Conservation (phyloP, 805 yeast species). For the Wickerhamomyces rabaulensis region DNA sequence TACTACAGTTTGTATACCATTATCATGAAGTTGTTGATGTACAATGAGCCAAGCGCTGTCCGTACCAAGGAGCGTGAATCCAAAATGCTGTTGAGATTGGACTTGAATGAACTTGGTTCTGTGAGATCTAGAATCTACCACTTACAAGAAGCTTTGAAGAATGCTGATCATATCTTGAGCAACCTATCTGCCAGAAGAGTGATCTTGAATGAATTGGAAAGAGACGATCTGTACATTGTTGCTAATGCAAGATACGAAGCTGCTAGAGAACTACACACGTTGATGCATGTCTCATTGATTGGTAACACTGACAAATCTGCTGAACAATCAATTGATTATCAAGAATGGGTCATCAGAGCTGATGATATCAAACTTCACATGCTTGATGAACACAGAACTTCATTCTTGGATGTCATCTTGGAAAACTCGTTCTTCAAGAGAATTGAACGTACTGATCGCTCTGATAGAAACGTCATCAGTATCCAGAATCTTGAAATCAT, state of each 20-base stretch:
- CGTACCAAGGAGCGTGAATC: constrained; percentile 53
- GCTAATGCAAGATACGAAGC: constrained; percentile 32
- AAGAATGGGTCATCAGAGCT: constrained; percentile 61
- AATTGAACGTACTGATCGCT: constrained; percentile 58
- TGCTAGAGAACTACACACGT: constrained; percentile 36
- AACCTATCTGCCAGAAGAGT: constrained; percentile 46
- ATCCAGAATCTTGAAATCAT: constrained; percentile 64
- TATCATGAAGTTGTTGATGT: constrained; percentile 57
- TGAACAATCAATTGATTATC: constrained; percentile 29
- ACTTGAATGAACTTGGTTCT: constrained; percentile 53
- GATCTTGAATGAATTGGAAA: constrained; percentile 43
- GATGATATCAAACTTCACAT: constrained; percentile 71
- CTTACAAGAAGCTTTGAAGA: constrained; percentile 44
- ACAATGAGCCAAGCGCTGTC: constrained; percentile 66
- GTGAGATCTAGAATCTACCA: constrained; percentile 41
- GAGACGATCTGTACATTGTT: constrained; percentile 37
- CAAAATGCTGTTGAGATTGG: constrained; percentile 63
- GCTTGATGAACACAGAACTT: constrained; percentile 50
- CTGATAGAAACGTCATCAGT: constrained; percentile 55
- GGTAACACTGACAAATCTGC: constrained; percentile 25
- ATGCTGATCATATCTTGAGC: constrained; percentile 35
- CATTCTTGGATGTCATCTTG: constrained; percentile 67
- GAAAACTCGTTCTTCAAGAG: constrained; percentile 58
- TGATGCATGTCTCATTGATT: constrained; percentile 38
- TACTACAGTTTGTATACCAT: constrained; percentile 64